Conservation (phyloP, 768 basidiomycete genomes). For the Tulasnella calospora region DNA sequence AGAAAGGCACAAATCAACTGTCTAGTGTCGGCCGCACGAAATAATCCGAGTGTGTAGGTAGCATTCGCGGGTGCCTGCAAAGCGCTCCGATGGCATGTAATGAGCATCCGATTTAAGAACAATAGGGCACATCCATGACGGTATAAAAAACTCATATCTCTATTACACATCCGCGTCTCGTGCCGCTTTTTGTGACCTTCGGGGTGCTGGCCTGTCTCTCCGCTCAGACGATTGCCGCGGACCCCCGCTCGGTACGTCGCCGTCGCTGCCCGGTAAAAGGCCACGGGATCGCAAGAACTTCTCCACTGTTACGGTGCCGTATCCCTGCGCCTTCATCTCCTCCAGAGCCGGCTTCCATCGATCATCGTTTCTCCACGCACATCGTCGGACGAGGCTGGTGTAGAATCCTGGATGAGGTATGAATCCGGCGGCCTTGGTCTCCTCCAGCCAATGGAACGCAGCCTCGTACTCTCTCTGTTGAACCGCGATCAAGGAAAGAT, state of each 20-base stretch:
- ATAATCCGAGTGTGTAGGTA: not conserved
- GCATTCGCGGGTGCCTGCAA: not conserved
- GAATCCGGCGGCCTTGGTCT: conserved; percentile 66
- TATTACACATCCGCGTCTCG: not conserved
- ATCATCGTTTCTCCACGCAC: conserved; percentile 51
- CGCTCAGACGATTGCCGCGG: not conserved
- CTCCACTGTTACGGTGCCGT: conserved; percentile 32
- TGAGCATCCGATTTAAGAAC: not conserved
- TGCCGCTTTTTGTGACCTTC: not conserved
- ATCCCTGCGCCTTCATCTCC: conserved; percentile 65
- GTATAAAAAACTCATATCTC: not conserved
- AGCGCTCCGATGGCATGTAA: not conserved
- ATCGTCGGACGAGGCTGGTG: conserved; percentile 54
- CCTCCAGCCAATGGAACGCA: conserved; percentile 82
- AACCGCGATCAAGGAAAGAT: conserved; percentile 1
- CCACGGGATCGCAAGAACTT: not conserved
- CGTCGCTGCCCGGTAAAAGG: not conserved
- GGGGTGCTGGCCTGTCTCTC: not conserved
- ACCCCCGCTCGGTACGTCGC: not conserved
- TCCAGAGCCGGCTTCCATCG: conserved; percentile 61
- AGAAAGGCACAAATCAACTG: not conserved
- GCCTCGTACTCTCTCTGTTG: conserved; percentile 73
- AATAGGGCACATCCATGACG: not conserved
- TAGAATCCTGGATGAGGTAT: conserved; percentile 56
- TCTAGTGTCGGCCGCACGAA: not conserved